Evolutionary conservation across 148 eudicot species (phyloP).

Genomic region (Nyssa sinensis): DNA sequence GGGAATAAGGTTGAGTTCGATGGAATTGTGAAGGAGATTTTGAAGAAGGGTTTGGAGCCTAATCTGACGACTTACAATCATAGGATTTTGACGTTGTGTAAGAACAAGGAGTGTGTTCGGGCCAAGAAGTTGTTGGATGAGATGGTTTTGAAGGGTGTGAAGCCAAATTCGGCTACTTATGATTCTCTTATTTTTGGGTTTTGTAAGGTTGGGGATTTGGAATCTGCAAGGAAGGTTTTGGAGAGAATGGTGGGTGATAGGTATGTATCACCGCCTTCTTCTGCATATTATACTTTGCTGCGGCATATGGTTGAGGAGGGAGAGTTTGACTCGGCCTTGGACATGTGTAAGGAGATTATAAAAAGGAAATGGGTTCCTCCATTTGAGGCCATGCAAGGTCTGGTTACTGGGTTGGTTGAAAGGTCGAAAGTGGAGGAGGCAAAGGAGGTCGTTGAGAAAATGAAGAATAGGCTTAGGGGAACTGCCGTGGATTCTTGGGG

Average conservation of each 20-base stretch:
- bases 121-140: slow-evolving; percentile 36
- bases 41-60: slow-evolving; percentile 20
- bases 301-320: slow-evolving; percentile 29
- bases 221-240: slow-evolving; percentile 24
- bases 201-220: slow-evolving; percentile 29
- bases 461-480: slow-evolving; percentile 25
- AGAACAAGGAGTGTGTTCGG: slow-evolving; percentile 21
- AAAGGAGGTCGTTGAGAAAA: slow-evolving; percentile 22
- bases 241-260: slow-evolving; percentile 29
- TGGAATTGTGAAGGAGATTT: slow-evolving; percentile 23
- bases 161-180: slow-evolving; percentile 30
- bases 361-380: slow-evolving; percentile 30
- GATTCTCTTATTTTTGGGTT: slow-evolving; percentile 31
- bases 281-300: slow-evolving; percentile 28
- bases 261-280: slow-evolving; percentile 22
- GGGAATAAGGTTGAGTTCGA: slow-evolving; percentile 26
- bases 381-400: slow-evolving; percentile 27
- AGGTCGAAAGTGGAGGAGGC: slow-evolving; percentile 26
- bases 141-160: slow-evolving; percentile 26
- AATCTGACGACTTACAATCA: slow-evolving; percentile 31
- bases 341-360: slow-evolving; percentile 26
- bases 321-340: slow-evolving; percentile 31
- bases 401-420: slow-evolving; percentile 27
- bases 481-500: slow-evolving; percentile 31
- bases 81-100: slow-evolving; percentile 29